Base-by-base conservation (phyloP, 768 basidiomycete genomes). In the Lactarius sanguifluus region DNA sequence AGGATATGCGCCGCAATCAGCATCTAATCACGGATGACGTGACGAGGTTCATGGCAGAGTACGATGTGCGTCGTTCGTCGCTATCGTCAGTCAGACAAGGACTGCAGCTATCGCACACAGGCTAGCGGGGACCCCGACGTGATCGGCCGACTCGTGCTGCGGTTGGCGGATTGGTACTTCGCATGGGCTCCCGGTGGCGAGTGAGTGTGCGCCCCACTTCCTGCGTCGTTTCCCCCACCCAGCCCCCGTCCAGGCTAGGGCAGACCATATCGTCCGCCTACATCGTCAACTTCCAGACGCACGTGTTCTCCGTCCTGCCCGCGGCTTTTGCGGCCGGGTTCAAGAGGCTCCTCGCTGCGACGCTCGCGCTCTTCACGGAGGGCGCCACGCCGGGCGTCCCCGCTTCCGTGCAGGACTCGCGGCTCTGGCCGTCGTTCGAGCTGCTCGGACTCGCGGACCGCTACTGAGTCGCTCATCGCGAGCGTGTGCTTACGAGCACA, bases 401-500 rank as follows among this genome's bases (percentile, higher is more conserved):
- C 1, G 69, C 74, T 8, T 73, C 75, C 20, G 75, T 77, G 1
- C 76, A 72, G 32, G 77, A 81, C 43, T 63, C 71, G 13, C 32
- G 72, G 18, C 73, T 89, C 40, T 87, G 89, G 87, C 76, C 78
- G 23, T 77, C 85, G 1, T 86, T 92, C 66, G 89, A 89, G 63
- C 77, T 78, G 1, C 83, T 96, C 0, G 91, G 91, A 5, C 79
- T 96, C 10, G 80, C 91, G 32, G 90, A 92, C 67, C 87, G 92
- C 34, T 94, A 90, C 73, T n/a, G 94, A 96, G 72, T 84, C 86
- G 8, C 83, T 94, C 64, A 85, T 98, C 34, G 86, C 91, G 23
- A 87, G 86, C 59, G 89, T 95, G 4, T 91, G 92, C 34, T 94
- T 94, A 94, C 69, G 90, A 91, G 72, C 85, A 87, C 70, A 95